phyloP scores from a whole-genome alignment of 2,329 filamentous ascomycete genomes.

The Fusarium sororula region DNA sequence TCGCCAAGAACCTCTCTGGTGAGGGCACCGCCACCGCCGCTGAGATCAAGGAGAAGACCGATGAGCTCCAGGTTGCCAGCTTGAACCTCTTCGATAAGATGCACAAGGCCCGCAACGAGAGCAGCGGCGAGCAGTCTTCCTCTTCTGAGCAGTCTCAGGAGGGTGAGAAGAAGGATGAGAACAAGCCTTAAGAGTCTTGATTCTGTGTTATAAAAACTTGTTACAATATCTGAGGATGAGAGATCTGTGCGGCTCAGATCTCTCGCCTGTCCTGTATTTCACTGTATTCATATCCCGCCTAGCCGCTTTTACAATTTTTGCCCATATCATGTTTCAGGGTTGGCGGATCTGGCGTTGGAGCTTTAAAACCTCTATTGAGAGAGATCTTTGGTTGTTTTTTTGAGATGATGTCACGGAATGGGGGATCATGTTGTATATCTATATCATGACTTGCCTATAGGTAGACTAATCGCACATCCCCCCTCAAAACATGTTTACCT shows the following conservation, averaged over 20 bases:
- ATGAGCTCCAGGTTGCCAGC: conserved; percentile 94
- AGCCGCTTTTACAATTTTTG: conserved; percentile 53
- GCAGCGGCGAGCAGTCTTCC: conserved; percentile 63
- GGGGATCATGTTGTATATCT: conserved; percentile 54
- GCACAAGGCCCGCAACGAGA: conserved; percentile 91
- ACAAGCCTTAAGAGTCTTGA: conserved; percentile 66
- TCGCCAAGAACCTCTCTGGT: conserved; percentile 93
- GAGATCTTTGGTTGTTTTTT: conserved; percentile 56
- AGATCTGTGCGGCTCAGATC: conserved; percentile 48
- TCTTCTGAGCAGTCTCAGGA: conserved; percentile 61
- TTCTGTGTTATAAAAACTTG: conserved; percentile 41
- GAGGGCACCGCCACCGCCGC: conserved; percentile 86
- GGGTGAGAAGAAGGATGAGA: conserved; percentile 81
- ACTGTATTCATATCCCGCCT: conserved; percentile 62
- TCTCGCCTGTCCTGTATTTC: conserved; percentile 53
- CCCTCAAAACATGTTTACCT: conserved; percentile 54
- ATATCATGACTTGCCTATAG: conserved; percentile 54
- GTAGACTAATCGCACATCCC: conserved; percentile 67
- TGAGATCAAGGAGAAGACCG: conserved; percentile 98
- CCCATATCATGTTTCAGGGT: conserved; percentile 58
- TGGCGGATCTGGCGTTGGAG: conserved; percentile 61
- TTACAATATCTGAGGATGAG: conserved; percentile 46
- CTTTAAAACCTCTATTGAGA: conserved; percentile 58
- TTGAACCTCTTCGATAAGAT: conserved; percentile 99
- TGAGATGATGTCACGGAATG: conserved; percentile 57